Evolutionary conservation across 495 filamentous ascomycete species (phyloP), one percentile per base, ranked within the genome.

Genomic region (Neurospora sp.): DNA sequence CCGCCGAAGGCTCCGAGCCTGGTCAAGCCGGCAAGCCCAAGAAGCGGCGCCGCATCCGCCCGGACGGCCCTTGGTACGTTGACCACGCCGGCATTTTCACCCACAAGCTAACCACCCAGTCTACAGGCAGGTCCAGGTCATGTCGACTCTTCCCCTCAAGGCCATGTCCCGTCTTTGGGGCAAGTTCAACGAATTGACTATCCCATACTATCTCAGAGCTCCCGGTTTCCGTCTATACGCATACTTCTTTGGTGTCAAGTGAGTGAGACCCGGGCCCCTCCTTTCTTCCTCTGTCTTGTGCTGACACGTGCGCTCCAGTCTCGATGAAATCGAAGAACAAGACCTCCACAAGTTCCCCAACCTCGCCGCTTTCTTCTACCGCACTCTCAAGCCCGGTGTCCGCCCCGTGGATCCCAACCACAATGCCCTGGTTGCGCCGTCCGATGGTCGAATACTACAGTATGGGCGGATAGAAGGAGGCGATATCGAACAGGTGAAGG

Each of bases 401-500:
- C 91, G 96, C n/a, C 94, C 95, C 3, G 83, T 98, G 14, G 94
- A 98, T 78, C 87, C 91, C 0, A 91, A 94, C 76, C 88, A 88
- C 3, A 90, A 89, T 75, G 91, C 92, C 3, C 84, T 99, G 11
- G 81, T 98, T 3, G 93, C 94, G 0, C 96, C 96, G 14, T 88
- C 96, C 16, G 96, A 99, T 81, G 96, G 96, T 10, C 89, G 90
- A 69, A 86, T 99, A 38, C 85, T 99, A 18, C 96, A 98, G 78
- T 98, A 93, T 76, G 96, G 96, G 4, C 91, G 88, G 75, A 97
- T 99, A 72, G 91, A 96, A 75, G 88, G 92, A 69, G 95, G 94
- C 39, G 92, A 97, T 76, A 94, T 99, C n/a, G 96, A 98, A 81
- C 96, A 98, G 81, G 95, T 98, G 46, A 99, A 99, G 81, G 96